Conservation (phyloP, 2,329 filamentous ascomycete species). For the Botrytis squamosa region DNA sequence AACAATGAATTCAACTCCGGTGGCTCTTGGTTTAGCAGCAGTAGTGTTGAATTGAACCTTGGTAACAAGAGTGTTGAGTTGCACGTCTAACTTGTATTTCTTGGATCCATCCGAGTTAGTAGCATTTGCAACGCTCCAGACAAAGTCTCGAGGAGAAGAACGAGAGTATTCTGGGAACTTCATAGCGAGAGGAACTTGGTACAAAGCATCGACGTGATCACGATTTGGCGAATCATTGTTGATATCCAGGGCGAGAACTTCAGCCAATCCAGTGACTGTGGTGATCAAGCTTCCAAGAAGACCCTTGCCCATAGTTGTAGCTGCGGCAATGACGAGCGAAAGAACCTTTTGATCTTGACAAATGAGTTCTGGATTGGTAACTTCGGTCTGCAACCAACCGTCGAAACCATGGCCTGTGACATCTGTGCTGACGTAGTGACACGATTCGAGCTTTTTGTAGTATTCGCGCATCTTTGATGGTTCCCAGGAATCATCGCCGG, state of each 20-base stretch:
- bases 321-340: conserved; percentile 2
- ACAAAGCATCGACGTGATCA: conserved; percentile 31
- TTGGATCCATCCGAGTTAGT: conserved; percentile 24
- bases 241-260: conserved; percentile 29
- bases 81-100: conserved; percentile 22
- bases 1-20: conserved; percentile 45
- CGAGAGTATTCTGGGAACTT: conserved; percentile 25
- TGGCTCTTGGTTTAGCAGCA: conserved; percentile 38
- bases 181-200: conserved; percentile 33
- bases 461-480: conserved; percentile 44
- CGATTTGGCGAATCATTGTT: conserved; percentile 31
- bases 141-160: conserved; percentile 31
- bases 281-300: neutral
- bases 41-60: conserved; percentile 36
- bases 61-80: conserved; percentile 40
- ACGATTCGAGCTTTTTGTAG: conserved; percentile 46
- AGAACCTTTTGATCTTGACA: conserved; percentile 26
- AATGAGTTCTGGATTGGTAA: conserved; percentile 24
- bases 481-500: conserved; percentile 32
- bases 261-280: neutral
- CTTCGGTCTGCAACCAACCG: conserved; percentile 37
- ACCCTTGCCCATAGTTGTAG: neutral
- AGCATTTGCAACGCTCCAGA: conserved; percentile 22
- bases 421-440: conserved; percentile 43
- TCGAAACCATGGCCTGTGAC: conserved; percentile 35